Evolutionary conservation across 371 early-diverging fungal species (phyloP).

Genomic region (Sporodiniella umbellata): DNA sequence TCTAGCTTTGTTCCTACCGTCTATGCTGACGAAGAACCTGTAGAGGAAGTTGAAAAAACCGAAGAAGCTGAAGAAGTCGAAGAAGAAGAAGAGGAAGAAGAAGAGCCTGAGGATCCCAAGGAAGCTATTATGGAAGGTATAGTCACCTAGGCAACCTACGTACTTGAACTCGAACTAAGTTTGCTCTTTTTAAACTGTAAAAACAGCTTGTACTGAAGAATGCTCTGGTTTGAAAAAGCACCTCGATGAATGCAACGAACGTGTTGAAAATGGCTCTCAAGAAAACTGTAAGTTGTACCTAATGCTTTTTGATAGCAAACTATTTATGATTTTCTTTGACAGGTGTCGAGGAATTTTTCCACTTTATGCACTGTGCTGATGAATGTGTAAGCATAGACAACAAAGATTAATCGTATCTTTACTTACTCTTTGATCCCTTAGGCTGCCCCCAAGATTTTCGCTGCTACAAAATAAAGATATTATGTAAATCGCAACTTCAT

Average conservation of each 20-base stretch:
- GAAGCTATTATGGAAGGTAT: constrained; percentile 48
- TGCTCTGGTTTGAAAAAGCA: constrained; percentile 50
- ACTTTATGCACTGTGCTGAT: constrained; percentile 58
- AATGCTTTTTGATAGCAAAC: not conserved
- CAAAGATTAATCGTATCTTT: not conserved
- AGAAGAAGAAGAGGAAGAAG: constrained; percentile 37
- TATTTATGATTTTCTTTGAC: not conserved
- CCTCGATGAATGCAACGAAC: constrained; percentile 55
- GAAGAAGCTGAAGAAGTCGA: constrained; percentile 24
- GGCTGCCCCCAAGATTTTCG: constrained; percentile 53
- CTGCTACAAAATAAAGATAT: constrained; percentile 34
- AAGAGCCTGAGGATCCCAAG: constrained; percentile 48
- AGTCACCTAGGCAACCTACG: not conserved
- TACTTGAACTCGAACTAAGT: not conserved
- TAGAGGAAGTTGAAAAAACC: constrained; percentile 23
- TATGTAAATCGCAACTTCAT: too few species aligned
- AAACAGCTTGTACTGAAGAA: constrained; percentile 41
- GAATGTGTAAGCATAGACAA: constrained; percentile 47
- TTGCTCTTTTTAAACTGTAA: not conserved
- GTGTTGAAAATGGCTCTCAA: constrained; percentile 53
- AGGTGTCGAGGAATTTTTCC: constrained; percentile 62
- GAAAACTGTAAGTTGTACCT: constrained; percentile 42
- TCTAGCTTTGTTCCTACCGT: constrained; percentile 49
- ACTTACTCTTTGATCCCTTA: constrained; percentile 4
- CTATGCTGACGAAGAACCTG: constrained; percentile 40